Evolutionary conservation across 2,329 filamentous ascomycete species (phyloP).

Genomic region (Ophiostoma sp.): DNA sequence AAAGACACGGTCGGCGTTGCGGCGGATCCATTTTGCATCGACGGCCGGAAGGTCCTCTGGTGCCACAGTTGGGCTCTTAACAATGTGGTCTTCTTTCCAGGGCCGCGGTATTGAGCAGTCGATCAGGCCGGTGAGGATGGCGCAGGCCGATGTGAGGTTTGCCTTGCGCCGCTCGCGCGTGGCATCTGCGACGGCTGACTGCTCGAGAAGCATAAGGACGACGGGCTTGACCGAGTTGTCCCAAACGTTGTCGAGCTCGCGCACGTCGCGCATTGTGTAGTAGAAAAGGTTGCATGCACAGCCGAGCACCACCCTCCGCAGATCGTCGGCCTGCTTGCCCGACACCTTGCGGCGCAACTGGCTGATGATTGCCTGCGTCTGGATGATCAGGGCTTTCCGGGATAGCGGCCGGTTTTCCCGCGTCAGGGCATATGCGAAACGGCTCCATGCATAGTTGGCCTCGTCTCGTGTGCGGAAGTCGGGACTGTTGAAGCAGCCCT

Average conservation of each 20-base stretch:
- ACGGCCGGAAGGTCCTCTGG: conserved; percentile 76
- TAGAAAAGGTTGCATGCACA: conserved; percentile 78
- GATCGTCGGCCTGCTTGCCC: conserved; percentile 53
- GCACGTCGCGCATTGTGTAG: conserved; percentile 64
- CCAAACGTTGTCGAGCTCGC: conserved; percentile 74
- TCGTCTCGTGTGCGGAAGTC: conserved; percentile 67
- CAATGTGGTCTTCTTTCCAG: conserved; percentile 71
- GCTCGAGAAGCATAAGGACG: conserved; percentile 52
- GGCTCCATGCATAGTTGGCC: conserved; percentile 80
- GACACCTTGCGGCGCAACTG: conserved; percentile 60
- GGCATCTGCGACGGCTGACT: conserved; percentile 36
- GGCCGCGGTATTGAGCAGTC: conserved; percentile 52
- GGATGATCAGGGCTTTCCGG: conserved; percentile 44
- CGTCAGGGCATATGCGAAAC: conserved; percentile 69
- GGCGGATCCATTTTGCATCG: conserved; percentile 82
- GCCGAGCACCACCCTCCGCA: conserved; percentile 55
- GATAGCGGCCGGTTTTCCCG: conserved; percentile 56
- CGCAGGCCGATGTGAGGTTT: conserved; percentile 55
- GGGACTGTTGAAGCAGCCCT: conserved; percentile 75
- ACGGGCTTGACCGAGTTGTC: conserved; percentile 64
- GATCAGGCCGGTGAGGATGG: conserved; percentile 69
- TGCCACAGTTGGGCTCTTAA: conserved; percentile 52
- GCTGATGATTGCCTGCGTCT: conserved; percentile 63
- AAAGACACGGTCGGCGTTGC: conserved; percentile 62
- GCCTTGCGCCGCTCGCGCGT: conserved; percentile 33